phyloP scores from a whole-genome alignment of 2,329 filamentous ascomycete species.

The Acrocalymma vagum region DNA sequence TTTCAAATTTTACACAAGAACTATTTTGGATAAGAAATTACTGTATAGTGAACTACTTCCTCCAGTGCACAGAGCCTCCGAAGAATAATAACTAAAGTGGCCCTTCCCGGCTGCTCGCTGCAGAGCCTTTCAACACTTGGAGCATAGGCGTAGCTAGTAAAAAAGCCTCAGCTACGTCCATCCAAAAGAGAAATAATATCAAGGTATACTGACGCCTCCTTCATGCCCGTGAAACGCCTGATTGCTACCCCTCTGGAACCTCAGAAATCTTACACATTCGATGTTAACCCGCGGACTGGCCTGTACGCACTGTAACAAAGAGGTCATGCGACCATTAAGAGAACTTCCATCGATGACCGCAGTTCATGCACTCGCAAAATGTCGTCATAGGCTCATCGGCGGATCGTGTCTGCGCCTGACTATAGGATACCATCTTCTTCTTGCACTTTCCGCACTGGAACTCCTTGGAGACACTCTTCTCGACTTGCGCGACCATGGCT shows the following conservation, averaged over 20 bases:
- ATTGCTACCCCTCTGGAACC: constrained; percentile 16
- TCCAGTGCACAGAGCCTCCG: too few species aligned
- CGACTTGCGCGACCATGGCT: constrained; percentile 90
- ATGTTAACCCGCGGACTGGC: not conserved
- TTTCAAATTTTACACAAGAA: too few species aligned
- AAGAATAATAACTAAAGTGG: too few species aligned
- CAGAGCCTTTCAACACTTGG: too few species aligned
- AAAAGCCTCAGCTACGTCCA: too few species aligned
- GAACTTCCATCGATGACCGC: constrained; percentile 61
- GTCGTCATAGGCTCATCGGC: constrained; percentile 86
- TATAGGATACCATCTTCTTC: constrained; percentile 94
- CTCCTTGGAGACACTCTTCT: constrained; percentile 88
- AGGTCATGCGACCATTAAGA: constrained; percentile 27
- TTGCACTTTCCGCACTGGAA: constrained; percentile 92
- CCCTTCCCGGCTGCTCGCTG: too few species aligned
- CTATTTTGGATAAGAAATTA: too few species aligned
- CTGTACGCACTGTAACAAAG: not conserved
- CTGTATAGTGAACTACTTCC: too few species aligned
- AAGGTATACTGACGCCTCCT: constrained; percentile 14
- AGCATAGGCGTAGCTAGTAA: too few species aligned
- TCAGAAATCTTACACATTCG: not conserved
- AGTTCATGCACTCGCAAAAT: constrained; percentile 63
- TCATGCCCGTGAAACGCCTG: constrained; percentile 16
- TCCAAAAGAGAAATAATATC: too few species aligned
- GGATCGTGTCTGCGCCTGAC: constrained; percentile 91